Percentiles rank a stretch among this genome's conserved stretches.
These are phyloP conservation scores for Spergularia bocconei DNA, from an alignment of 148 eudicot genomes.

Conservation along the genomic window DNA sequence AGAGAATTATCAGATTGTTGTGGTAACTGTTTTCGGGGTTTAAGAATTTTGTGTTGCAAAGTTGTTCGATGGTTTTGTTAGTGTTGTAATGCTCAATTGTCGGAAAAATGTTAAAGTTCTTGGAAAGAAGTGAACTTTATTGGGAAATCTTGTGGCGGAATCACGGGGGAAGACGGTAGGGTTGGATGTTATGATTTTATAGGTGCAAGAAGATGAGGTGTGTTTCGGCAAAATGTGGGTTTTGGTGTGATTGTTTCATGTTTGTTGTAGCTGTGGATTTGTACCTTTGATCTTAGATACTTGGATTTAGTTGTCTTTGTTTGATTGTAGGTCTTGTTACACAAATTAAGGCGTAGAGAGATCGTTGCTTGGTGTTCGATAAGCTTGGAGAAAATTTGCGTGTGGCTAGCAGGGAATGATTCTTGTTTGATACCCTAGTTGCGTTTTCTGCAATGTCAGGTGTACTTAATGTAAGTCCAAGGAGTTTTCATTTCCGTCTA, in stretches of 20 bases:
- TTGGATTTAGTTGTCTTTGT: background rate
- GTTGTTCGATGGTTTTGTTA: background rate
- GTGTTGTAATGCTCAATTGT: conserved; percentile 10
- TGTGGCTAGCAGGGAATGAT: conserved; percentile 20
- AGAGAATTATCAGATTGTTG: background rate
- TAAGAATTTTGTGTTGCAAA: background rate
- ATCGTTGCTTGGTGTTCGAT: background rate
- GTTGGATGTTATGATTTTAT: background rate
- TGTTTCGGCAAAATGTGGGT: background rate
- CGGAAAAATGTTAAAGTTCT: background rate
- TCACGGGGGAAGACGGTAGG: background rate
- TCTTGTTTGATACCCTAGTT: conserved; percentile 12
- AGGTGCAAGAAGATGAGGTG: background rate
- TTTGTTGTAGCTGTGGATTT: background rate
- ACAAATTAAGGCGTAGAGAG: background rate
- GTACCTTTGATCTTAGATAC: background rate
- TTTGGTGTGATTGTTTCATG: background rate
- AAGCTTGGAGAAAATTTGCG: conserved; percentile 12
- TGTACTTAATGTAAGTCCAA: conserved; percentile 23
- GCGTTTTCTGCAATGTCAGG: conserved; percentile 27
- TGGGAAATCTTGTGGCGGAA: background rate
- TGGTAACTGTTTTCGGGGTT: background rate
- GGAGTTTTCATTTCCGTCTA: background rate
- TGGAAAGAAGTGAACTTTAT: background rate
- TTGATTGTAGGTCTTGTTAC: conserved; percentile 9